A percentile compares a stretch with the other conserved stretches of the same genome.
Conservation (phyloP, 129 eudicot species). For the Helianthus annuus region DNA sequence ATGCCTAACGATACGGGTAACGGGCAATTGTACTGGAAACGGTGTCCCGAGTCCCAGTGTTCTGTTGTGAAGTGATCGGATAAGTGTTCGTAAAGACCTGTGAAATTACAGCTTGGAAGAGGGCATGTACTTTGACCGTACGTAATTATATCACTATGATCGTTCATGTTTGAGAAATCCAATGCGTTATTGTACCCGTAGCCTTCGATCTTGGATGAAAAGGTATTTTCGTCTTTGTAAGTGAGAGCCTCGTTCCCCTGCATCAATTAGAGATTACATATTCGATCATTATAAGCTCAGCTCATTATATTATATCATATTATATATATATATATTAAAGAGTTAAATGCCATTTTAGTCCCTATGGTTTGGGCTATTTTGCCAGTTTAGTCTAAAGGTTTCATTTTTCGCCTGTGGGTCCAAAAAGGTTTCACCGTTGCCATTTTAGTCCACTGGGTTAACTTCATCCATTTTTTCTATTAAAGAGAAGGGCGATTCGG, state of each 20-base stretch:
- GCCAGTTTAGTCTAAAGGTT: too few relatives aligned
- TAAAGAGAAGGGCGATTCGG: too few relatives aligned
- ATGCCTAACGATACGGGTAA: slow-evolving; percentile 49
- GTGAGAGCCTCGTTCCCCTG: slow-evolving; percentile 14
- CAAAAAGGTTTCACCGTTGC: too few relatives aligned
- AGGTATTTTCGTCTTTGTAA: slow-evolving; percentile 32
- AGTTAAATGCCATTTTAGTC: too few relatives aligned
- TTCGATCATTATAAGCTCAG: neutral
- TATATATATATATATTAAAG: too few relatives aligned
- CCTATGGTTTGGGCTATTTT: too few relatives aligned
- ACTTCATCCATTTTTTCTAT: too few relatives aligned
- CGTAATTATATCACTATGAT: slow-evolving; percentile 42
- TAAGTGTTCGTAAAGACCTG: slow-evolving; percentile 46
- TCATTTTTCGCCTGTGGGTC: too few relatives aligned
- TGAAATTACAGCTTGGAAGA: slow-evolving; percentile 49
- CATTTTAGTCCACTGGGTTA: too few relatives aligned
- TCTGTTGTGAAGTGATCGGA: slow-evolving; percentile 64
- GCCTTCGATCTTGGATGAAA: slow-evolving; percentile 45
- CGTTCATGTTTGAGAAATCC: slow-evolving; percentile 40
- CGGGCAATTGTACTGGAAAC: slow-evolving; percentile 62
- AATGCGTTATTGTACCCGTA: slow-evolving; percentile 41
- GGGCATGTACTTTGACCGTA: slow-evolving; percentile 65
- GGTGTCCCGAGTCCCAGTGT: slow-evolving; percentile 71
- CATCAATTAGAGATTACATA: slow-evolving; percentile 13
- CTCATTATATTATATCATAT: neutral